Percentiles rank a stretch among this genome's conserved stretches.
These are phyloP conservation scores for Stephania cephalantha DNA, from an alignment of 164 flowering plant species.

Conservation along the genomic window DNA sequence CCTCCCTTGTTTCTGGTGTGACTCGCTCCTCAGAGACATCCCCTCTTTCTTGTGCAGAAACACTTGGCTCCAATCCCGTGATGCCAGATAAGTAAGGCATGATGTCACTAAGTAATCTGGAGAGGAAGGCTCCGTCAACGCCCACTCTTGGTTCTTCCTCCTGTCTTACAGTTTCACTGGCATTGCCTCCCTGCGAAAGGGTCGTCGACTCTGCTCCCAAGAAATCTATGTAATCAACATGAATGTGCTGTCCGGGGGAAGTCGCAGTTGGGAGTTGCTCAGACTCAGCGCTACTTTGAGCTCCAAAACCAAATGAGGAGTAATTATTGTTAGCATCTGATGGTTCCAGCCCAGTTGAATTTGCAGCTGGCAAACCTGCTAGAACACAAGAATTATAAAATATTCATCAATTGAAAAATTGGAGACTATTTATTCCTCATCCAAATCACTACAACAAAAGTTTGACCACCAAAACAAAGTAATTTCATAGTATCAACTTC, in stretches of 20 bases:
- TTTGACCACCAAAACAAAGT: background rate
- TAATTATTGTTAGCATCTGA: slow-evolving; percentile 17
- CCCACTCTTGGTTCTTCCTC: slow-evolving; percentile 24
- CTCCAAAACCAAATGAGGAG: slow-evolving; percentile 20
- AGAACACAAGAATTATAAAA: background rate
- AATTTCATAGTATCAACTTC: background rate
- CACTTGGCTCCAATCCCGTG: slow-evolving; percentile 14
- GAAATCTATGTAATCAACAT: slow-evolving; percentile 16
- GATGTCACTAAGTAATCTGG: slow-evolving; percentile 45
- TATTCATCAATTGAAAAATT: background rate
- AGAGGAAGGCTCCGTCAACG: slow-evolving; percentile 40
- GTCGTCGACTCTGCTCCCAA: slow-evolving; percentile 10
- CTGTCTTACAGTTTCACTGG: slow-evolving; percentile 19
- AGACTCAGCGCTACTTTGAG: slow-evolving; percentile 21
- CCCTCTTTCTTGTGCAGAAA: slow-evolving; percentile 17
- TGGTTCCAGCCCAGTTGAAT: slow-evolving; percentile 18
- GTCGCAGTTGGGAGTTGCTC: slow-evolving; percentile 33
- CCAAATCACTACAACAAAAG: background rate
- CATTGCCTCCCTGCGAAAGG: slow-evolving; percentile 14
- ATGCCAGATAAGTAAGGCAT: slow-evolving; percentile 46
- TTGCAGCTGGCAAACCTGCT: slow-evolving; percentile 20
- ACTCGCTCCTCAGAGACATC: slow-evolving; percentile 15
- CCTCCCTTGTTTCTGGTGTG: slow-evolving; percentile 20
- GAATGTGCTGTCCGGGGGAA: slow-evolving; percentile 26
- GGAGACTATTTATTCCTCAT: background rate